These are phyloP conservation scores for Paramarasmius palmivorus DNA, from an alignment of 1,284 basidiomycete genomes.

Conservation along the genomic window DNA sequence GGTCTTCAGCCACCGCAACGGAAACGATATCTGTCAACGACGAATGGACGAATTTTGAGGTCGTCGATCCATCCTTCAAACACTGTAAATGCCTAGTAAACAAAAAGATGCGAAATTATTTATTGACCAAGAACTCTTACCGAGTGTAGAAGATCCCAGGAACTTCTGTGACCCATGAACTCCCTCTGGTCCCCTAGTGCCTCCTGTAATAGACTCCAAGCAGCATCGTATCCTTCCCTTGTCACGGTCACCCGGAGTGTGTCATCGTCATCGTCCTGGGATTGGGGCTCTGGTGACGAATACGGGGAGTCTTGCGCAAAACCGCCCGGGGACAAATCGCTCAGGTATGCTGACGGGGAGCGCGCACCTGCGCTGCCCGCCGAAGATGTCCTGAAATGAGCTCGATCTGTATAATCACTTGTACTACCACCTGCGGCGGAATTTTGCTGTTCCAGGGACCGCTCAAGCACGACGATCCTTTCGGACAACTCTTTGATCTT, in stretches of 20 bases:
- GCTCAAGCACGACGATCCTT: slow-evolving; percentile 42
- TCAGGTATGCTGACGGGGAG: neutral
- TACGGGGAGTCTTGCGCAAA: slow-evolving; percentile 19
- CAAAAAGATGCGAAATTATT: neutral
- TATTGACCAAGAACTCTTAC: neutral
- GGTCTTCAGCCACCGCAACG: slow-evolving; percentile 10
- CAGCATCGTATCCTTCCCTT: neutral
- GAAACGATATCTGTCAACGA: slow-evolving; percentile 34
- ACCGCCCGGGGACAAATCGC: neutral
- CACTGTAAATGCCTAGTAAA: neutral
- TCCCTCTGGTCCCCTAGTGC: neutral
- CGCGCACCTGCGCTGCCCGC: neutral
- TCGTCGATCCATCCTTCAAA: slow-evolving; percentile 1
- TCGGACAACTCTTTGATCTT: slow-evolving; percentile 41
- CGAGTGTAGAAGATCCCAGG: slow-evolving; percentile 2
- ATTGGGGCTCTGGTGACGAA: slow-evolving; percentile 22
- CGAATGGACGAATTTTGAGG: slow-evolving; percentile 35
- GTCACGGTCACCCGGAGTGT: slow-evolving; percentile 1
- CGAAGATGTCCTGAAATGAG: slow-evolving; percentile 10
- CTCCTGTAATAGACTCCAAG: neutral
- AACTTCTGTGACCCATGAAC: neutral
- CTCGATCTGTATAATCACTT: slow-evolving; percentile 12
- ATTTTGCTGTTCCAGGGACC: slow-evolving; percentile 31
- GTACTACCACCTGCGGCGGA: slow-evolving; percentile 16
- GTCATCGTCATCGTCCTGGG: slow-evolving; percentile 17